A percentile compares a stretch with the other conserved stretches of the same genome.
These are phyloP conservation scores for Solanum chilense DNA, from an alignment of 257 asterid species.

Conservation along the genomic window DNA sequence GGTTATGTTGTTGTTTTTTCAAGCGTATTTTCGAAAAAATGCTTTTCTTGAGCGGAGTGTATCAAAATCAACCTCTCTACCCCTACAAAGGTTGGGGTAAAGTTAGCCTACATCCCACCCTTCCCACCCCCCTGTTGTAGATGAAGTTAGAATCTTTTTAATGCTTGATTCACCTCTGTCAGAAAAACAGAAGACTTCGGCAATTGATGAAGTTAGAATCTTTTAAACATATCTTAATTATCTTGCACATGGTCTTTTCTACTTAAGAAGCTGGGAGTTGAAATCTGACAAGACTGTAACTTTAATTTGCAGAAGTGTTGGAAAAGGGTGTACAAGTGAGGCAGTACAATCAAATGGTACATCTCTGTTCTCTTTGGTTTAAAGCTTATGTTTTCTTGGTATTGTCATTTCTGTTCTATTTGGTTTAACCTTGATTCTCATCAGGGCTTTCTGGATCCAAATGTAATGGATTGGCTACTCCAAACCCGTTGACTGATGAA, in stretches of 20 bases:
- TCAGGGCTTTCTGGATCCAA: slow-evolving; percentile 14
- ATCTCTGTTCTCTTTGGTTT: neutral
- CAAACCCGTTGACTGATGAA: slow-evolving; percentile 70
- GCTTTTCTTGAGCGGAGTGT: neutral
- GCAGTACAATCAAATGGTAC: slow-evolving; percentile 12
- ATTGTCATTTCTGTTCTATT: neutral
- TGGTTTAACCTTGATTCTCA: neutral
- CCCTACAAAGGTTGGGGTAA: neutral
- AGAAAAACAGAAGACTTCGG: neutral
- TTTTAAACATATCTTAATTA: neutral
- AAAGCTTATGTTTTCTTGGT: neutral
- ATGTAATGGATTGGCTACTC: slow-evolving; percentile 2
- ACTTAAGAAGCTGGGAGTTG: neutral
- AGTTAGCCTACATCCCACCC: neutral
- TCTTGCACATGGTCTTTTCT: neutral
- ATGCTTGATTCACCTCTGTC: neutral
- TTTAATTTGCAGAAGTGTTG: slow-evolving; percentile 8
- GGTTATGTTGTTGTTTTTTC: neutral
- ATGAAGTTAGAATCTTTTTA: neutral
- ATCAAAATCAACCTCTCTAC: neutral
- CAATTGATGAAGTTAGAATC: neutral
- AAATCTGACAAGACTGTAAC: neutral
- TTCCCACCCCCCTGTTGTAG: neutral
- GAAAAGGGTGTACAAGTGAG: neutral
- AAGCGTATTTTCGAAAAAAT: neutral